These are phyloP conservation scores for Fusarium chlamydosporum DNA, from an alignment of 2,329 filamentous ascomycete genomes.

Conservation along the genomic window DNA sequence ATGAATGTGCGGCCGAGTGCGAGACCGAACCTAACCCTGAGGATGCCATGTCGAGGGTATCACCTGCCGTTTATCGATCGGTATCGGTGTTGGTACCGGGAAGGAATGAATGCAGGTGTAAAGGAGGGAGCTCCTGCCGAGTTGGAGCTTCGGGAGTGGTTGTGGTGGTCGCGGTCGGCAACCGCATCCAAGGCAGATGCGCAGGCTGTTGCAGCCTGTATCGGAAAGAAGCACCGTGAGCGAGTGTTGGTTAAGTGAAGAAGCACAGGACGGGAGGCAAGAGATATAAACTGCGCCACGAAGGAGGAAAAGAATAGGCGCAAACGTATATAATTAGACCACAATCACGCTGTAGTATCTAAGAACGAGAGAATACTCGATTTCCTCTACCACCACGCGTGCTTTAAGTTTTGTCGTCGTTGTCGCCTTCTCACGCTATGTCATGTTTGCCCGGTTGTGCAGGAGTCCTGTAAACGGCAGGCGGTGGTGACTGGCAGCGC, in stretches of 20 bases:
- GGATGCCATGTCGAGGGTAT: constrained; percentile 47
- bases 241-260: constrained; percentile 7
- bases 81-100: constrained; percentile 8
- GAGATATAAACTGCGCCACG: constrained; percentile 22
- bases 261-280: constrained; percentile 5
- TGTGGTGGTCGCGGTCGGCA: constrained; percentile 43
- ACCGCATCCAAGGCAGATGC: constrained; percentile 50
- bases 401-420: constrained; percentile 24
- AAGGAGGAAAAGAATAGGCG: background rate
- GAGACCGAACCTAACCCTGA: constrained; percentile 45
- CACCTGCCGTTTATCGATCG: constrained; percentile 26
- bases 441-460: constrained; percentile 44
- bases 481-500: constrained; percentile 46
- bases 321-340: background rate
- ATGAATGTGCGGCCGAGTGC: constrained; percentile 35
- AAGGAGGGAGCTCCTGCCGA: constrained; percentile 33
- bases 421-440: constrained; percentile 44
- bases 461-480: constrained; percentile 36
- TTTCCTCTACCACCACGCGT: constrained; percentile 38
- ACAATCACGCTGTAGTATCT: constrained; percentile 1
- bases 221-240: constrained; percentile 30
- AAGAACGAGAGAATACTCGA: constrained; percentile 9
- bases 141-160: constrained; percentile 25
- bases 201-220: constrained; percentile 43
- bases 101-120: background rate